Evolutionary conservation across 306 rosid genomes (phyloP).

Genomic region (Dalbergia cochinchinensis): DNA sequence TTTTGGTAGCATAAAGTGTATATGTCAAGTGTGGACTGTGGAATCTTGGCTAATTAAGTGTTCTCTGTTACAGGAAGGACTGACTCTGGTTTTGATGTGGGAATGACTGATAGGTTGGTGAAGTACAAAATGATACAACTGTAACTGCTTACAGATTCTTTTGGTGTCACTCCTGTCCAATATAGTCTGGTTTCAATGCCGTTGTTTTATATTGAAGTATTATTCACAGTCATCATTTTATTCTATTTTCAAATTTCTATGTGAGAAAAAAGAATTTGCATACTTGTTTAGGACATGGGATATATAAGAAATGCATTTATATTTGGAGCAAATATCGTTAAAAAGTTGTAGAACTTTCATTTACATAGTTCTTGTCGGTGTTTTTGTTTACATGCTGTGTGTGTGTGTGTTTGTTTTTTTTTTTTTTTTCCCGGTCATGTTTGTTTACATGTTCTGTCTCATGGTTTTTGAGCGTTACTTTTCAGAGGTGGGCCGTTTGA

Average conservation of each 20-base stretch:
- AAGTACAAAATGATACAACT: conserved; percentile 38
- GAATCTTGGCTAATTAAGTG: conserved; percentile 30
- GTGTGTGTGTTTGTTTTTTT: too few species aligned
- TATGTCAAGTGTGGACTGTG: neutral
- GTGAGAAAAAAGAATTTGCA: conserved; percentile 6
- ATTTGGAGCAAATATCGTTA: conserved; percentile 15
- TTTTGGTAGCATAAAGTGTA: neutral
- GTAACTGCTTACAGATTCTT: conserved; percentile 23
- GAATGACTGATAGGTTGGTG: conserved; percentile 18
- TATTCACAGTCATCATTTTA: neutral
- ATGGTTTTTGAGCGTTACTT: neutral
- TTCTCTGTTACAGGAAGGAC: conserved; percentile 51
- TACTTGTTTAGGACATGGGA: conserved; percentile 29
- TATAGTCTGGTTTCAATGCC: conserved; percentile 4
- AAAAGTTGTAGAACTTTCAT: neutral
- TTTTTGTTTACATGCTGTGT: neutral
- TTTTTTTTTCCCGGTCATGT: too few species aligned
- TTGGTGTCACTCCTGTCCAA: conserved; percentile 1
- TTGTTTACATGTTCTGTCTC: neutral
- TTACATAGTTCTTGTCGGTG: neutral
- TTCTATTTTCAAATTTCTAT: conserved; percentile 9
- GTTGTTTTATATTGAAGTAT: conserved; percentile 8
- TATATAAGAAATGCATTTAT: conserved; percentile 11
- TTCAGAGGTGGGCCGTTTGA: neutral
- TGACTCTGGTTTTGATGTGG: conserved; percentile 29